These are phyloP conservation scores for Spencermartinsiella ligniputridi DNA, from an alignment of 1,139 yeast genomes.

Conservation along the genomic window DNA sequence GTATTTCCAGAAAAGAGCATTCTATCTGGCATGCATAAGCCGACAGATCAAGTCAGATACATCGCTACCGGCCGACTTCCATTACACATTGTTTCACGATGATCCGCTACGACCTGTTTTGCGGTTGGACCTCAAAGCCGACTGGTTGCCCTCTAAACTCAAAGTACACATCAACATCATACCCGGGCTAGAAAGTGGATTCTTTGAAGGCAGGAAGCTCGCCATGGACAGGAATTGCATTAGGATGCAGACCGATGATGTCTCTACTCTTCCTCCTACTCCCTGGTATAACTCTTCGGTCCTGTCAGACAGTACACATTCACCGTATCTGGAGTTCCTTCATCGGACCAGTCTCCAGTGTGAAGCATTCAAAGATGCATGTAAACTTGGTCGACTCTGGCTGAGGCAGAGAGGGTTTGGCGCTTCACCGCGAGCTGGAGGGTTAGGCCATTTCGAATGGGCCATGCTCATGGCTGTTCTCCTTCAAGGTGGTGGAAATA, in stretches of 20 bases:
- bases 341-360: conserved; percentile 73
- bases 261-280: conserved; percentile 61
- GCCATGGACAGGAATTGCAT: conserved; percentile 63
- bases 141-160: conserved; percentile 42
- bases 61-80: conserved; percentile 42
- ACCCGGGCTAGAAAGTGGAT: conserved; percentile 65
- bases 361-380: conserved; percentile 85
- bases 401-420: conserved; percentile 77
- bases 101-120: conserved; percentile 34
- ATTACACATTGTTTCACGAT: conserved; percentile 49
- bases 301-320: conserved; percentile 62
- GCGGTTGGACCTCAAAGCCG: conserved; percentile 23
- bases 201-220: conserved; percentile 71
- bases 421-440: conserved; percentile 51
- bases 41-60: conserved; percentile 45
- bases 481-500: conserved; percentile 60
- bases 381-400: conserved; percentile 86
- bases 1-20: conserved; percentile 84
- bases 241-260: conserved; percentile 43
- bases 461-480: conserved; percentile 75
- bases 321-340: conserved; percentile 65
- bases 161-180: conserved; percentile 53
- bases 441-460: conserved; percentile 92
- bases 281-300: conserved; percentile 82
- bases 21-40: conserved; percentile 74